Evolutionary conservation across 2,329 filamentous ascomycete genomes (phyloP).

Genomic region (Fusarium goolgardi): DNA sequence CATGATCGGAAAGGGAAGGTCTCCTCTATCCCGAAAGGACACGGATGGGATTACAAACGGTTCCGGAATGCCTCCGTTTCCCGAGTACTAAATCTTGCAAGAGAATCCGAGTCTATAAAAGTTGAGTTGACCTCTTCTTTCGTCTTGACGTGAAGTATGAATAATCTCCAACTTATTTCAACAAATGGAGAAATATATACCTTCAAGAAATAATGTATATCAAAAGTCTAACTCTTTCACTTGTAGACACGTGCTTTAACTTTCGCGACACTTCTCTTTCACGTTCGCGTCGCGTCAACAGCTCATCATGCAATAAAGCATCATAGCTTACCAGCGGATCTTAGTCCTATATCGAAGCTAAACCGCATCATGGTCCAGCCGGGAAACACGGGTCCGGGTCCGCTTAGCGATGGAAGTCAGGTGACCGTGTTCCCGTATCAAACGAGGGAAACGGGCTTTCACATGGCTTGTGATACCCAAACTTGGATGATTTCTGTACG

Average conservation of each 20-base stretch:
- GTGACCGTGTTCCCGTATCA: constrained; percentile 25
- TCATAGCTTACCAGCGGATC: not conserved
- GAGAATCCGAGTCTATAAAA: not conserved
- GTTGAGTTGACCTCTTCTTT: too few relatives aligned
- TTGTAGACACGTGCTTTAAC: constrained; percentile 14
- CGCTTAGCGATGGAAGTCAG: constrained; percentile 24
- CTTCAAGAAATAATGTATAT: not conserved
- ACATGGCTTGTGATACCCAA: constrained; percentile 14
- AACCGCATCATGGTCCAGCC: constrained; percentile 33
- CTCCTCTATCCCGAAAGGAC: constrained; percentile 11
- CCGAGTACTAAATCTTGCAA: constrained; percentile 29
- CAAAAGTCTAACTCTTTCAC: not conserved
- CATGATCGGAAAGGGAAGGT: constrained; percentile 14
- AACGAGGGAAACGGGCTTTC: constrained; percentile 20
- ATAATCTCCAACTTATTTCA: too few relatives aligned
- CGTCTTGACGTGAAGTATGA: not conserved
- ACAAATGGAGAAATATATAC: not conserved
- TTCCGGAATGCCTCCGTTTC: constrained; percentile 23
- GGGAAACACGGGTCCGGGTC: constrained; percentile 18
- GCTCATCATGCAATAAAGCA: constrained; percentile 4
- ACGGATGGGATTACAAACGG: constrained; percentile 12
- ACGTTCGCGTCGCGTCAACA: constrained; percentile 31
- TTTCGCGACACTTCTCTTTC: constrained; percentile 25
- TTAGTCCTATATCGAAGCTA: constrained; percentile 6
- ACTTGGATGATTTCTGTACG: not conserved